Conservation (phyloP, 805 yeast genomes). For the Wickerhamiella lipophila region DNA sequence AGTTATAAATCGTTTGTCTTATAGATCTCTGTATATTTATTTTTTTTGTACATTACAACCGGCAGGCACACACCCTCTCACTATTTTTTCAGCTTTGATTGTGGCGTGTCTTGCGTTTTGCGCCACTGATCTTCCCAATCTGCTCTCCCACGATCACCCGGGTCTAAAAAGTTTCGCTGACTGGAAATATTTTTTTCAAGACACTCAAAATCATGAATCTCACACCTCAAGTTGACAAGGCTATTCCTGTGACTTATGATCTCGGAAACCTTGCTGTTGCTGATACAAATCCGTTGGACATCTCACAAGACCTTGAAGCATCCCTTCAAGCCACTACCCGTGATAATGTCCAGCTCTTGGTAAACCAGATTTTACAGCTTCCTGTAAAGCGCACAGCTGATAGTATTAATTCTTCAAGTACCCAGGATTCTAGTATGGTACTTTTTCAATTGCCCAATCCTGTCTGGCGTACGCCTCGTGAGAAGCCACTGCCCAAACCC, state of each 20-base stretch:
- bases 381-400: slow-evolving; percentile 85
- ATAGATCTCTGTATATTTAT: not conserved
- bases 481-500: slow-evolving; percentile 85
- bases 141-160: not conserved
- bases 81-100: not conserved
- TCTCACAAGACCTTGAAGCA: slow-evolving; percentile 38
- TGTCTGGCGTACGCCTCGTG: slow-evolving; percentile 73
- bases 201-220: slow-evolving; percentile 12
- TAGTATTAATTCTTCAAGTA: slow-evolving; percentile 45
- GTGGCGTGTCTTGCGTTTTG: not conserved
- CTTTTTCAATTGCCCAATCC: slow-evolving; percentile 79
- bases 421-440: slow-evolving; percentile 59
- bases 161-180: slow-evolving; percentile 1
- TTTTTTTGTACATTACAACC: not conserved
- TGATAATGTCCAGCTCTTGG: slow-evolving; percentile 82
- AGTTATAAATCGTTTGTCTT: not conserved
- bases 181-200: not conserved
- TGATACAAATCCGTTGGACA: slow-evolving; percentile 77
- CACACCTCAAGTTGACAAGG: slow-evolving; percentile 53
- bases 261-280: slow-evolving; percentile 83
- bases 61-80: not conserved
- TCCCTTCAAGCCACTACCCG: slow-evolving; percentile 57
- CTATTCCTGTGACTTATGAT: slow-evolving; percentile 79
- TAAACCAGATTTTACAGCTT: slow-evolving; percentile 78
- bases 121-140: not conserved